phyloP scores from a whole-genome alignment of 1,139 yeast genomes.

The Pichia sp. region DNA sequence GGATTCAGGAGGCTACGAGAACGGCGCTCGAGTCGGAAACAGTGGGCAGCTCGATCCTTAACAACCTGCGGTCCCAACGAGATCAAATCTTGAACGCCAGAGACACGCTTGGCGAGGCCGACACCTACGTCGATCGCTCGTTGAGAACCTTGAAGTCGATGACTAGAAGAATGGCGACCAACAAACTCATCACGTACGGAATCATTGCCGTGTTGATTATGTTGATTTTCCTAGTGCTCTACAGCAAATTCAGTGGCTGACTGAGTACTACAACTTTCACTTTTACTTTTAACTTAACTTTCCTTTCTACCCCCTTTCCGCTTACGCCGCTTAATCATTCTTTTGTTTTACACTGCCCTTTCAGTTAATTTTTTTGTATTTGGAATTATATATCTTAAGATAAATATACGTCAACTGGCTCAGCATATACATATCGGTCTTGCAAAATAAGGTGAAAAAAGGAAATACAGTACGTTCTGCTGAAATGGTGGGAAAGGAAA shows the following conservation, averaged over 20 bases:
- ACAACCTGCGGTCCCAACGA: conserved; percentile 86
- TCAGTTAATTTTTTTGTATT: not conserved
- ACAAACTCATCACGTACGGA: conserved; percentile 89
- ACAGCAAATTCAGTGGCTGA: conserved; percentile 72
- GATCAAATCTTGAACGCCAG: conserved; percentile 87
- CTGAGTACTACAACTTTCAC: not conserved
- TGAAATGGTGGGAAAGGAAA: not conserved
- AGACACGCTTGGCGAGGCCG: conserved; percentile 78
- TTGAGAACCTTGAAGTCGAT: conserved; percentile 82
- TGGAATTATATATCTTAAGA: not conserved
- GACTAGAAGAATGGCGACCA: conserved; percentile 93
- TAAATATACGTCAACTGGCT: not conserved
- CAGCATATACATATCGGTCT: not conserved
- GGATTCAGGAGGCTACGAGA: conserved; percentile 83
- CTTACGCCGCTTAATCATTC: not conserved
- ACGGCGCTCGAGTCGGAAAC: conserved; percentile 89
- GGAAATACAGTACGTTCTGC: not conserved
- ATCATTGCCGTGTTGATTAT: conserved; percentile 84
- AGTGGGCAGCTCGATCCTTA: conserved; percentile 86
- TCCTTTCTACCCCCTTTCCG: not conserved
- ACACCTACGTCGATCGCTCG: conserved; percentile 85
- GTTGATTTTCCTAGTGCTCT: conserved; percentile 78
- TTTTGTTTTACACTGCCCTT: not conserved
- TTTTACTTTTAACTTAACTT: not conserved
- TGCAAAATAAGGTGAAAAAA: not conserved